Percentiles rank a stretch among this genome's conserved stretches.
These are phyloP conservation scores for Phtheirospermum japonicum DNA, from an alignment of 257 asterid species.

Conservation along the genomic window DNA sequence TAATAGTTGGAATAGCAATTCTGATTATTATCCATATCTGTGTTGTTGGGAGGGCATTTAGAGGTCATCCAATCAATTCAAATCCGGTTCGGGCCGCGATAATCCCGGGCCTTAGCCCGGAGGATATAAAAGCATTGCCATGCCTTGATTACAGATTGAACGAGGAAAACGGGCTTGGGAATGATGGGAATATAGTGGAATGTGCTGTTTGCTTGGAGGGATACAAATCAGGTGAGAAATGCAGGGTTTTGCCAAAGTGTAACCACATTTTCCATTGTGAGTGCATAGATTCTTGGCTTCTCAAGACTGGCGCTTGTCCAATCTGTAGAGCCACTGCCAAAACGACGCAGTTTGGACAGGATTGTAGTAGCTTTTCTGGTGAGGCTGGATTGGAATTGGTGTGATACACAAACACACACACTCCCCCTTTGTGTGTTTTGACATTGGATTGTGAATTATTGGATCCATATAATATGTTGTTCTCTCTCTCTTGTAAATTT, in stretches of 20 bases:
- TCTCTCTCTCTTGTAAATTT: too few species aligned
- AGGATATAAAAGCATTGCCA: slow-evolving; percentile 55
- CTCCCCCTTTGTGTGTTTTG: too few species aligned
- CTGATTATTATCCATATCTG: slow-evolving; percentile 51
- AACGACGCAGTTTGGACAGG: slow-evolving; percentile 16
- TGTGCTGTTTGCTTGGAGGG: slow-evolving; percentile 70
- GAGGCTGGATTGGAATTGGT: slow-evolving; percentile 32
- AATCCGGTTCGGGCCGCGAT: slow-evolving; percentile 17
- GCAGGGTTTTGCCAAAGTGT: slow-evolving; percentile 56
- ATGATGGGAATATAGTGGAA: slow-evolving; percentile 17
- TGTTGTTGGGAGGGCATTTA: slow-evolving; percentile 57
- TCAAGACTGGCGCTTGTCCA: slow-evolving; percentile 59
- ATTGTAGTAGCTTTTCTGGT: slow-evolving; percentile 26
- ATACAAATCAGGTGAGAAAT: slow-evolving; percentile 52
- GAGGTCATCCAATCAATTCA: slow-evolving; percentile 14
- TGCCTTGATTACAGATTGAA: slow-evolving; percentile 40
- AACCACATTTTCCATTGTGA: slow-evolving; percentile 53
- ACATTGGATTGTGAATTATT: too few species aligned
- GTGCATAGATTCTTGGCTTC: slow-evolving; percentile 68
- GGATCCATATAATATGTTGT: too few species aligned
- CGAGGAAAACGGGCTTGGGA: slow-evolving; percentile 29
- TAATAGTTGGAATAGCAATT: slow-evolving; percentile 43
- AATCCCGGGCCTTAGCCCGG: slow-evolving; percentile 40
- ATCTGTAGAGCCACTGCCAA: slow-evolving; percentile 50
- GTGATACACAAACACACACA: slow-evolving; percentile 22